A percentile compares a stretch with the other conserved stretches of the same genome.
These are phyloP conservation scores for Macrophomina tecta DNA, from an alignment of 2,329 filamentous ascomycete genomes.

Conservation along the genomic window DNA sequence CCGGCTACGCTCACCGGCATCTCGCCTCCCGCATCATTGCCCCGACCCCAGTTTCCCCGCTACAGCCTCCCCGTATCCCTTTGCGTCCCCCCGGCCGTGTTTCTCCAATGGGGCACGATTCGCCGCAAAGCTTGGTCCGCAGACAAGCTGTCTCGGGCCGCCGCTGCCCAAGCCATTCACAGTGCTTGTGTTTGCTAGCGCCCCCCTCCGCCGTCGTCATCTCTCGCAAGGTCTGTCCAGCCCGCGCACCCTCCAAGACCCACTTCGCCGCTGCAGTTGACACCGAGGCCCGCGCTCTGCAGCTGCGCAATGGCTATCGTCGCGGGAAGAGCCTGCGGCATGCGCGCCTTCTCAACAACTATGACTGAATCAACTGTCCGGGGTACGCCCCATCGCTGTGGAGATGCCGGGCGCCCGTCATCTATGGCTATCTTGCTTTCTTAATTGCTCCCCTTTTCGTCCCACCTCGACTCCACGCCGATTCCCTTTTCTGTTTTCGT, in stretches of 20 bases:
- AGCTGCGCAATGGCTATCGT: neutral
- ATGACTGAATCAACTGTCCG: neutral
- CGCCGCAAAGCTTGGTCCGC: conserved; percentile 18
- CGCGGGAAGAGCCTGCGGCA: neutral
- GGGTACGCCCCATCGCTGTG: neutral
- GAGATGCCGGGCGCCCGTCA: neutral
- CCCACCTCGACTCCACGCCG: neutral
- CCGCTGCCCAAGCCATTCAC: conserved; percentile 16
- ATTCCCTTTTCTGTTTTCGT: neutral
- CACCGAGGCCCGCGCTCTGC: neutral
- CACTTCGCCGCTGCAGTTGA: neutral
- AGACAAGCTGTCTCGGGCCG: conserved; percentile 10
- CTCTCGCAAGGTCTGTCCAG: neutral
- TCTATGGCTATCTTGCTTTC: conserved; percentile 6
- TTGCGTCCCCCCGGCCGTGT: neutral
- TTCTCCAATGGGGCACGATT: conserved; percentile 17
- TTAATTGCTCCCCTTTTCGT: conserved; percentile 9
- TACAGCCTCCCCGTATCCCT: conserved; percentile 10
- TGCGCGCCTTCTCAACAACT: neutral
- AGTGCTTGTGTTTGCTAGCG: conserved; percentile 12
- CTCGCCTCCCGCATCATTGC: neutral
- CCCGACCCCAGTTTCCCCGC: conserved; percentile 18
- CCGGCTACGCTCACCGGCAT: conserved; percentile 9
- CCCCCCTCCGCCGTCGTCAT: conserved; percentile 1
- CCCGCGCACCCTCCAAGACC: neutral